Percentiles rank a stretch among this genome's conserved stretches.
phyloP scores from a whole-genome alignment of 2,329 filamentous ascomycete species.

The Nannizzia gypsea region DNA sequence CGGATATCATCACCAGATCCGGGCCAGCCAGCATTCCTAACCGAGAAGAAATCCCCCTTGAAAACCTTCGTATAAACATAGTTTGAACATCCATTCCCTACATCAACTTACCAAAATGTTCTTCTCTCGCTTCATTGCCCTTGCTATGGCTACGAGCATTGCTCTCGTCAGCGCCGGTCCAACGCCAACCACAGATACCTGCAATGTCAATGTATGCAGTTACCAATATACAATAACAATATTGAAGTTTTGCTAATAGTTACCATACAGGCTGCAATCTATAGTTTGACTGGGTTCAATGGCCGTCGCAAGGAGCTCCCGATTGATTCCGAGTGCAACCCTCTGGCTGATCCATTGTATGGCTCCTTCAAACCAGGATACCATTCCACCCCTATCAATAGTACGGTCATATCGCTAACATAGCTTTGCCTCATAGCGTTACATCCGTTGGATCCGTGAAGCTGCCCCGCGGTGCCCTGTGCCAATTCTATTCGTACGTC shows the following conservation, averaged over 20 bases:
- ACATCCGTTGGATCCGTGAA: background rate
- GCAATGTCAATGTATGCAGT: conserved; percentile 2
- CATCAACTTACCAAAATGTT: background rate
- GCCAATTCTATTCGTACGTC: background rate
- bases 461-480: background rate
- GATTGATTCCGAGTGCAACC: background rate
- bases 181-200: background rate
- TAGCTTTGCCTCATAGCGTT: background rate
- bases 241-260: background rate
- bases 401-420: background rate
- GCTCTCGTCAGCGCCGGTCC: background rate
- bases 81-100: background rate
- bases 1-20: background rate
- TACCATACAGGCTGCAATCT: background rate
- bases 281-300: background rate
- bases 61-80: background rate
- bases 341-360: background rate
- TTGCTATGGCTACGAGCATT: background rate
- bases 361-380: background rate
- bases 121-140: background rate
- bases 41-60: background rate
- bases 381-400: background rate
- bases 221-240: background rate
- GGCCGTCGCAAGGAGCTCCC: conserved; percentile 1
- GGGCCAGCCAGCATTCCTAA: background rate